Evolutionary conservation across 805 yeast species (phyloP).

Genomic region (Suhomyces vadensis): DNA sequence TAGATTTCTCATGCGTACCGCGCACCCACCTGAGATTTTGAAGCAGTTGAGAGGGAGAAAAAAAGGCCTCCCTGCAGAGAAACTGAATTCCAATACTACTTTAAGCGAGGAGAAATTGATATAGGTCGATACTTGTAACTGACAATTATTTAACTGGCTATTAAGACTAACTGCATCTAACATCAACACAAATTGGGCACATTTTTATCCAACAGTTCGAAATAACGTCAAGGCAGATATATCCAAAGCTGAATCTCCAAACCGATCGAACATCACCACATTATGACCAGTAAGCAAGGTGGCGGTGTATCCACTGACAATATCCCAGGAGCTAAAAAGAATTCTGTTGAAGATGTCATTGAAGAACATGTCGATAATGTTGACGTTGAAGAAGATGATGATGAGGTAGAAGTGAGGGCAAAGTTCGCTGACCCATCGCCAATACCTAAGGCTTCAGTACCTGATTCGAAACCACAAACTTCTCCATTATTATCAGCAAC

Average conservation of each 20-base stretch:
- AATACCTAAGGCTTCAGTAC: neutral
- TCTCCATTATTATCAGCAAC: conserved; percentile 86
- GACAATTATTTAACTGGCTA: no score
- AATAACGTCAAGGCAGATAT: no score
- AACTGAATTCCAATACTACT: neutral
- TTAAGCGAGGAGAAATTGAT: neutral
- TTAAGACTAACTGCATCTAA: no score
- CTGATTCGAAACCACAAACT: conserved; percentile 44
- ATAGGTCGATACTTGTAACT: neutral
- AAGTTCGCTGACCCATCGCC: conserved; percentile 11
- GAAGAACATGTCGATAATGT: conserved; percentile 4
- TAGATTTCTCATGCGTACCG: neutral
- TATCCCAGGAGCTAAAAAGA: conserved; percentile 6
- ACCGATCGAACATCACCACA: no score
- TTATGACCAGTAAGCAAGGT: conserved; percentile 4
- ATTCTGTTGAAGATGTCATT: conserved; percentile 1
- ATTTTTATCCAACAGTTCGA: no score
- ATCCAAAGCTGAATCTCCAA: no score
- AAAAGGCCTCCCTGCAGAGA: neutral
- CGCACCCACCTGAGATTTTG: conserved; percentile 1
- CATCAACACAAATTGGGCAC: no score
- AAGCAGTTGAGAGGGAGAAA: neutral
- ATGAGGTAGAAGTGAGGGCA: conserved; percentile 14
- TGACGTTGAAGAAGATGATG: conserved; percentile 12
- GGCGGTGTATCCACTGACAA: conserved; percentile 5